Evolutionary conservation across 495 filamentous ascomycete species (phyloP).

Genomic region (Penicillium cosmopolitanum): DNA sequence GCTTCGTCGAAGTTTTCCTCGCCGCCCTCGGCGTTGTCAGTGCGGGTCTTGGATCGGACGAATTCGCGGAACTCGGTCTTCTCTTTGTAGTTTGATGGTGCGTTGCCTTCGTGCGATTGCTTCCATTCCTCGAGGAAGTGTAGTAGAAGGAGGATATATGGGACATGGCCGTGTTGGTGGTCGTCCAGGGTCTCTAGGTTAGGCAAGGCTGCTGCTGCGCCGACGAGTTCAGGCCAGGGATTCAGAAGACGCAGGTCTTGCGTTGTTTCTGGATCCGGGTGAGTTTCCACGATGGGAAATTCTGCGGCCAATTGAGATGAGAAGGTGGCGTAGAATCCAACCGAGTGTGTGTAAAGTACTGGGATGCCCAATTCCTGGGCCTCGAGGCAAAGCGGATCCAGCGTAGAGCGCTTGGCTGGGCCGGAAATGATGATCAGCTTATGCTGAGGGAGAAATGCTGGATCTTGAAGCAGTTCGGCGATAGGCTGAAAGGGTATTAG

Average conservation of each 20-base stretch:
- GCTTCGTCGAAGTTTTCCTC: conserved; percentile 99
- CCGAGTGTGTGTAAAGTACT: conserved; percentile 79
- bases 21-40: conserved; percentile 77
- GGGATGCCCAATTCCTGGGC: conserved; percentile 67
- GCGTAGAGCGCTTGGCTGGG: conserved; percentile 62
- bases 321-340: conserved; percentile 88
- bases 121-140: conserved; percentile 90
- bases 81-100: conserved; percentile 78
- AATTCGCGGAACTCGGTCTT: conserved; percentile 80
- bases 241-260: conserved; percentile 83
- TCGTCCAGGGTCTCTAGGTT: conserved; percentile 72
- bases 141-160: conserved; percentile 82
- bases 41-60: conserved; percentile 68
- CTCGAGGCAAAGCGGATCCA: conserved; percentile 61
- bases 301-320: conserved; percentile 71
- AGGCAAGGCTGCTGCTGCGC: conserved; percentile 60
- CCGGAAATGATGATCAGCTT: conserved; percentile 77
- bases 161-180: conserved; percentile 90
- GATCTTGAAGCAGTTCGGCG: conserved; percentile 42
- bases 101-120: conserved; percentile 64
- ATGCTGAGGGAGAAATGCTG: conserved; percentile 56
- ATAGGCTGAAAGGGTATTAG: conserved; percentile 38
- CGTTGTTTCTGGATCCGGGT: conserved; percentile 84
- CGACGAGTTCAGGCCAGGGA: conserved; percentile 83
- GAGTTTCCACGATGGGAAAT: conserved; percentile 96